phyloP scores from a whole-genome alignment of 352 stramenopile species.

The Phytophthora cajani region DNA sequence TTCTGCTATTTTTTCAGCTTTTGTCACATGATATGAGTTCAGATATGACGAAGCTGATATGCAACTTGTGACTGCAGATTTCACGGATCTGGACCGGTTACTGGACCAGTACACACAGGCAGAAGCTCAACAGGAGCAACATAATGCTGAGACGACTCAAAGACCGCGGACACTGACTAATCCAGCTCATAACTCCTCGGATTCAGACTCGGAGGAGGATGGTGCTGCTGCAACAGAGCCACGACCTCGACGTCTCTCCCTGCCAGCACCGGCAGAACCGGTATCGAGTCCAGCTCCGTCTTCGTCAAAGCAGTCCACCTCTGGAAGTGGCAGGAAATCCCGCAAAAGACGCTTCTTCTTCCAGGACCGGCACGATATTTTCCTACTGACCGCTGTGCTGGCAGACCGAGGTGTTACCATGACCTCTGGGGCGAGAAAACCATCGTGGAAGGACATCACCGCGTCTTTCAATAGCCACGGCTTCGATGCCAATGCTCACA shows the following conservation, averaged over 20 bases:
- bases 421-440: constrained; percentile 9
- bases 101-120: constrained; percentile 14
- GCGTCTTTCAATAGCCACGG: constrained; percentile 24
- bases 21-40: constrained; percentile 7
- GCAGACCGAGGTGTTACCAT: constrained; percentile 4
- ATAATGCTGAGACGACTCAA: not conserved
- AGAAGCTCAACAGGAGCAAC: constrained; percentile 7
- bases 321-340: constrained; percentile 5
- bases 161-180: not conserved
- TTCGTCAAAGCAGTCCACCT: not conserved
- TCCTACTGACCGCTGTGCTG: constrained; percentile 27
- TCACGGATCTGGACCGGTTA: constrained; percentile 24
- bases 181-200: not conserved
- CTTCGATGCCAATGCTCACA: constrained; percentile 18
- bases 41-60: constrained; percentile 5
- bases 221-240: not conserved
- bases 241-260: not conserved
- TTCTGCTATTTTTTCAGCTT: not conserved
- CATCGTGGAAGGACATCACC: constrained; percentile 23
- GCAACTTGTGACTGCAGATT: constrained; percentile 2
- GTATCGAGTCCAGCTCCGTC: not conserved
- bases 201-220: constrained; percentile 7
- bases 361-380: constrained; percentile 21
- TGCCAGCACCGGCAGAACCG: not conserved
- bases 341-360: constrained; percentile 26